Evolutionary conservation across 148 eudicot genomes (phyloP).

Genomic region (Rhododendron griersonianum): DNA sequence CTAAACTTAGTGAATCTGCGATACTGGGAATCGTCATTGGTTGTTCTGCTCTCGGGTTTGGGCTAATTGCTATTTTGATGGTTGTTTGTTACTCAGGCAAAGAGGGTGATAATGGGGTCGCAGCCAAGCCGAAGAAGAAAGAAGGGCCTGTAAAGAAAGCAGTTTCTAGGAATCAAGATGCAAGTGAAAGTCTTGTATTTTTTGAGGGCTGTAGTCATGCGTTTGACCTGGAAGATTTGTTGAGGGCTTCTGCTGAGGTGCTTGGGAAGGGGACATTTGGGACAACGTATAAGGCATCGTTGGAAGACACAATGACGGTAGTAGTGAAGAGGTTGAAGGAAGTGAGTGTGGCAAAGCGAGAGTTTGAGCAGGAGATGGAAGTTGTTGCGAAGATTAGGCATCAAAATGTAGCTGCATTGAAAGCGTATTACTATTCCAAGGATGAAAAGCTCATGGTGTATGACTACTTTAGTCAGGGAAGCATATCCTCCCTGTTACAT

Average conservation of each 20-base stretch:
- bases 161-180: slow-evolving; percentile 28
- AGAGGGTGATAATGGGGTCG: slow-evolving; percentile 8
- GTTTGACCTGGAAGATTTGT: slow-evolving; percentile 70
- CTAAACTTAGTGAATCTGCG: slow-evolving; percentile 38
- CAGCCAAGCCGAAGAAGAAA: slow-evolving; percentile 17
- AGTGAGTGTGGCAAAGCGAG: slow-evolving; percentile 48
- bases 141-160: slow-evolving; percentile 25
- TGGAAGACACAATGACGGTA: slow-evolving; percentile 61
- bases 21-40: slow-evolving; percentile 56
- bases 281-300: slow-evolving; percentile 67
- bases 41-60: slow-evolving; percentile 35
- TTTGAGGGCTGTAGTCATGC: slow-evolving; percentile 54
- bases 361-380: slow-evolving; percentile 82
- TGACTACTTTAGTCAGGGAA: slow-evolving; percentile 62
- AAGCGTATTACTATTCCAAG: slow-evolving; percentile 80
- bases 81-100: slow-evolving; percentile 34
- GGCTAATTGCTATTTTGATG: slow-evolving; percentile 38
- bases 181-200: slow-evolving; percentile 46
- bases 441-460: slow-evolving; percentile 87
- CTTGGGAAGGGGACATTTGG: slow-evolving; percentile 79
- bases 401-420: slow-evolving; percentile 61
- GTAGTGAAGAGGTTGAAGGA: slow-evolving; percentile 76
- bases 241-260: slow-evolving; percentile 85
- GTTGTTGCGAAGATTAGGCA: slow-evolving; percentile 61
- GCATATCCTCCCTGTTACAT: slow-evolving; percentile 58